Evolutionary conservation across 2,329 filamentous ascomycete species (phyloP).

Genomic region (Lasiodiplodia sp.): DNA sequence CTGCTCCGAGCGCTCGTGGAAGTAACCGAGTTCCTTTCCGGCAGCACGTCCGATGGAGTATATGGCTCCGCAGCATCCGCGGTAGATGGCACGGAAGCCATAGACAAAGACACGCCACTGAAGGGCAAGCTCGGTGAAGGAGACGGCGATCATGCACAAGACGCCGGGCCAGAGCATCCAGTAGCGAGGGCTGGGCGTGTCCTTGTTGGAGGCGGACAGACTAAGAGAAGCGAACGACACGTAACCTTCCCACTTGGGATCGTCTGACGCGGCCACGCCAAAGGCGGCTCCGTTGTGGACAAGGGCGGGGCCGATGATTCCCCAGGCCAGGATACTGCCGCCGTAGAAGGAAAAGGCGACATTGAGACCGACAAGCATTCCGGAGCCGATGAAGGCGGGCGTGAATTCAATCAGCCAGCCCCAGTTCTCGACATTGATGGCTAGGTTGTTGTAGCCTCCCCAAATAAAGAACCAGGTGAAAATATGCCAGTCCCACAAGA

Average conservation of each 20-base stretch:
- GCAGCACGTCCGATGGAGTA: conserved; percentile 49
- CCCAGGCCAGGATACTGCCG: conserved; percentile 65
- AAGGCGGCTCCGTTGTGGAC: conserved; percentile 61
- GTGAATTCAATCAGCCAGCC: conserved; percentile 68
- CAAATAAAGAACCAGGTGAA: conserved; percentile 65
- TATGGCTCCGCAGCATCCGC: conserved; percentile 53
- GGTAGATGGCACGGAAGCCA: conserved; percentile 59
- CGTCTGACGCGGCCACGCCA: conserved; percentile 46
- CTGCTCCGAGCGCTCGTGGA: conserved; percentile 52
- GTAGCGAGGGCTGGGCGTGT: conserved; percentile 57
- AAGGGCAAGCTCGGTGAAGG: conserved; percentile 55
- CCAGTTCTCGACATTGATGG: conserved; percentile 66
- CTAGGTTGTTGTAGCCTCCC: conserved; percentile 58
- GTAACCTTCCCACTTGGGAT: conserved; percentile 55
- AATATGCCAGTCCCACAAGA: conserved; percentile 66
- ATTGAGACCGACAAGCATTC: conserved; percentile 60
- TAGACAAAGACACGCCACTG: conserved; percentile 56
- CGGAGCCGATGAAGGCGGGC: conserved; percentile 64
- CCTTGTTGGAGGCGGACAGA: conserved; percentile 46
- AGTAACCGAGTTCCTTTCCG: conserved; percentile 54
- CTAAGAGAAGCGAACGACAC: conserved; percentile 51
- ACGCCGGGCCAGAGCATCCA: conserved; percentile 63
- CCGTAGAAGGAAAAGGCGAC: conserved; percentile 65
- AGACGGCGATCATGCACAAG: conserved; percentile 59
- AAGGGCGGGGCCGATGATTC: conserved; percentile 64